Conservation (phyloP, 1,139 yeast genomes). For the Yarrowia galli region DNA sequence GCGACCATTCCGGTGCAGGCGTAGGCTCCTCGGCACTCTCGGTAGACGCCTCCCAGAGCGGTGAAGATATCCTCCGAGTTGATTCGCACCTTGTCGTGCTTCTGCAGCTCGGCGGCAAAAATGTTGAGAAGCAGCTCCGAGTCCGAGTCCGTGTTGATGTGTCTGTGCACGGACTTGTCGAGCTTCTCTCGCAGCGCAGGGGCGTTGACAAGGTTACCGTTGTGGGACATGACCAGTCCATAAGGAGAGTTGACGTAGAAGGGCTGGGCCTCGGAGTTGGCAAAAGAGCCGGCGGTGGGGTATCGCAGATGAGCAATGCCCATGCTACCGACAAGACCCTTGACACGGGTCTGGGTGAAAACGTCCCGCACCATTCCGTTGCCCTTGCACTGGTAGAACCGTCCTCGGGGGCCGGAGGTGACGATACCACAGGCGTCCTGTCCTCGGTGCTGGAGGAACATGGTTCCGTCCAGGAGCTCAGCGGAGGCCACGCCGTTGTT, state of each 20-base stretch:
- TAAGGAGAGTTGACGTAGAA: conserved; percentile 97
- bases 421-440: conserved; percentile 99
- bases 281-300: conserved; percentile 98
- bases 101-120: conserved; percentile 90
- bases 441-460: conserved; percentile 95
- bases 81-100: conserved; percentile 91
- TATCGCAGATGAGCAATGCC: conserved; percentile 94
- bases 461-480: conserved; percentile 90
- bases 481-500: conserved; percentile 78
- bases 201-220: conserved; percentile 93
- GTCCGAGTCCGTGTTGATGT: conserved; percentile 95
- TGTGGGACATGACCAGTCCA: conserved; percentile 88
- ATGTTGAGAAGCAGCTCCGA: conserved; percentile 87
- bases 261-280: conserved; percentile 98
- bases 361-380: conserved; percentile 99
- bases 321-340: conserved; percentile 87
- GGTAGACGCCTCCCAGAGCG: conserved; percentile 84
- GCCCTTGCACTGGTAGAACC: conserved; percentile 96
- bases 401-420: conserved; percentile 92
- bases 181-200: conserved; percentile 75
- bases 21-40: conserved; percentile 88
- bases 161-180: conserved; percentile 95
- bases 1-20: conserved; percentile 96
- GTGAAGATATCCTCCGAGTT: conserved; percentile 87
- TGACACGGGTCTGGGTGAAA: conserved; percentile 82